Evolutionary conservation across 2,329 filamentous ascomycete genomes (phyloP), one percentile per base, ranked within the genome.

Genomic region (Ploettnerulaceae sp.): DNA sequence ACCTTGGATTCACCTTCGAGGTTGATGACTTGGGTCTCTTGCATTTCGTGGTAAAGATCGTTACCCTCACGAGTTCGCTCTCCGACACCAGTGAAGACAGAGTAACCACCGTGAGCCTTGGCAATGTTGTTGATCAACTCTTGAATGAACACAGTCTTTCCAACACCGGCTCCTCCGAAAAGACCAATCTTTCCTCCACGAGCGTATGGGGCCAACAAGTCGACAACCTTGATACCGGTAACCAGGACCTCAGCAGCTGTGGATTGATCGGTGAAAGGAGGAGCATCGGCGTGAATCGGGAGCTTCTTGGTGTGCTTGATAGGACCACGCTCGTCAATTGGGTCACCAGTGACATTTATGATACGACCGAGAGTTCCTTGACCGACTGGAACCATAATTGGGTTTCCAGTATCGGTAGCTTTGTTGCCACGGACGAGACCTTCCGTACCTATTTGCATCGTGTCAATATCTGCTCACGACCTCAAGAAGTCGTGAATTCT

Each of bases 111-210:
- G 80, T 98, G 93, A 65, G 93, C 93, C 84, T 97, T 97, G 76
- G 93, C 93, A 70, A 98, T 97, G 86, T 98, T 98, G 89, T 98
- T 98, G 79, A 98, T 98, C 70, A 98, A 78, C 79, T 98, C 93
- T 82, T 98, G 93, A 73, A 98, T 98, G 81, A 97, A 98, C 71
- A 98, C 93, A 71, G 93, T 98, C 86, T 98, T 98, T 75, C 93
- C 93, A 81, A 98, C 93, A 94, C 93, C 93, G 66, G 93, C 93
- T 91, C 93, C 93, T 77, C 93, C 93, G 78, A 98, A 98, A 64
- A 98, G 89, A 88, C 93, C 93, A 82, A 98, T 98, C 86, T 98
- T 98, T 84, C 93, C 93, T 89, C 93, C 93, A 94, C 93, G 93
- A 71, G 93, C 93, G 75, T 98, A 98, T 67, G 93, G 93, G 66